phyloP scores from a whole-genome alignment of 805 yeast genomes.

The Metschnikowia henanensis region DNA sequence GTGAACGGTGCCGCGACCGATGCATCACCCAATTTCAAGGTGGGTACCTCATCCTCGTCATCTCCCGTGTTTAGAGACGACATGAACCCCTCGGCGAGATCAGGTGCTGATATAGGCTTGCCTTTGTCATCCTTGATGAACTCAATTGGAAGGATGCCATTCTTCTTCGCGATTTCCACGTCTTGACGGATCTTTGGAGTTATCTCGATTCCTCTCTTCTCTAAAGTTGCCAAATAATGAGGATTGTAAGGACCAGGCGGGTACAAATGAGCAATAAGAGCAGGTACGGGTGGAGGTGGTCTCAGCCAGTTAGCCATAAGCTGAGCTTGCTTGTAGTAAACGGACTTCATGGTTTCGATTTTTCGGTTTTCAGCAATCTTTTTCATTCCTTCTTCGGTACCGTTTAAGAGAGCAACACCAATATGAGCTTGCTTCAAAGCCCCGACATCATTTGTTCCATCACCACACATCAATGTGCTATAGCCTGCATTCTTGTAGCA shows the following conservation, averaged over 20 bases:
- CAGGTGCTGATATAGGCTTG: conserved; percentile 17
- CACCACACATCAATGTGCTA: conserved; percentile 98
- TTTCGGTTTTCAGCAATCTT: conserved; percentile 81
- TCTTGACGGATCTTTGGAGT: conserved; percentile 69
- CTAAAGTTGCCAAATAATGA: conserved; percentile 80
- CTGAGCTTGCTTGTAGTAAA: conserved; percentile 83
- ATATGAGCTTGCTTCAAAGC: conserved; percentile 98
- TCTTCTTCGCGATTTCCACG: conserved; percentile 52
- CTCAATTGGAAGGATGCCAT: conserved; percentile 27
- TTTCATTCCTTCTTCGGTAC: conserved; percentile 92
- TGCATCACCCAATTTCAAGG: conserved; percentile 94
- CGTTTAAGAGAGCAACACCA: conserved; percentile 96
- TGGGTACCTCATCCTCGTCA: conserved; percentile 83
- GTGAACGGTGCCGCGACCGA: conserved; percentile 99
- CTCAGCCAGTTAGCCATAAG: conserved; percentile 79
- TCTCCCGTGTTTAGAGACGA: conserved; percentile 53
- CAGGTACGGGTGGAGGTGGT: conserved; percentile 82
- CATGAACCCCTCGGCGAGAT: conserved; percentile 63
- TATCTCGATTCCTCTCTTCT: conserved; percentile 76
- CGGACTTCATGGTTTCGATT: conserved; percentile 57
- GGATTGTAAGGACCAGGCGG: conserved; percentile 97
- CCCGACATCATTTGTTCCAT: conserved; percentile 99
- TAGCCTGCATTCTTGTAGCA: conserved; percentile 86
- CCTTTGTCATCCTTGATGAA: conserved; percentile 21
- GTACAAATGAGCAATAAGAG: conserved; percentile 86